phyloP scores from a whole-genome alignment of 2,329 filamentous ascomycete genomes.

The Fusarium setosum region DNA sequence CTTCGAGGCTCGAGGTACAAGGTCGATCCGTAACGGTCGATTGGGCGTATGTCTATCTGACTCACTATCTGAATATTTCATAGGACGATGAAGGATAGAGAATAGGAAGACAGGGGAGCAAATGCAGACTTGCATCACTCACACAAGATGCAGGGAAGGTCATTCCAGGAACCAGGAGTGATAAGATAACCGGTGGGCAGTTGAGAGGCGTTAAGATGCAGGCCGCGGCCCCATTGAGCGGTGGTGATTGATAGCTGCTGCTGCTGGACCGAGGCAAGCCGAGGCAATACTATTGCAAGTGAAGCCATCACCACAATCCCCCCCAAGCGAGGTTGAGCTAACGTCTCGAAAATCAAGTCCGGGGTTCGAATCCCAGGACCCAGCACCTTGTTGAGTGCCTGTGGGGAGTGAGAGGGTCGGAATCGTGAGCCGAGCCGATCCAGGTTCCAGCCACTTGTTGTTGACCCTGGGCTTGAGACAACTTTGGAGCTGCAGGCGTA shows the following conservation, averaged over 20 bases:
- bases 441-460: slow-evolving; percentile 8
- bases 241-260: neutral
- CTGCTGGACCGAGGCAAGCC: slow-evolving; percentile 25
- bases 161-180: neutral
- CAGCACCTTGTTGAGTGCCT: slow-evolving; percentile 1
- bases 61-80: neutral
- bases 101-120: neutral
- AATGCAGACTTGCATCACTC: neutral
- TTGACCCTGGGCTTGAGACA: neutral
- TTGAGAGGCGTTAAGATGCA: neutral
- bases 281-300: neutral
- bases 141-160: neutral
- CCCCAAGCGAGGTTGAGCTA: neutral
- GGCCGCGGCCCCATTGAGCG: neutral
- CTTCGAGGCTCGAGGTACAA: neutral
- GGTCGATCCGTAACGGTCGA: neutral
- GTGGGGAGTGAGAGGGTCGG: slow-evolving; percentile 5
- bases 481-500: neutral
- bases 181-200: neutral
- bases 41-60: slow-evolving; percentile 1
- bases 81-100: neutral
- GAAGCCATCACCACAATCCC: slow-evolving; percentile 1
- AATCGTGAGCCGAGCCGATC: slow-evolving; percentile 12
- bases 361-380: neutral
- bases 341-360: neutral